Conservation (phyloP, 139 green algal species). For the Closterium sp. region DNA sequence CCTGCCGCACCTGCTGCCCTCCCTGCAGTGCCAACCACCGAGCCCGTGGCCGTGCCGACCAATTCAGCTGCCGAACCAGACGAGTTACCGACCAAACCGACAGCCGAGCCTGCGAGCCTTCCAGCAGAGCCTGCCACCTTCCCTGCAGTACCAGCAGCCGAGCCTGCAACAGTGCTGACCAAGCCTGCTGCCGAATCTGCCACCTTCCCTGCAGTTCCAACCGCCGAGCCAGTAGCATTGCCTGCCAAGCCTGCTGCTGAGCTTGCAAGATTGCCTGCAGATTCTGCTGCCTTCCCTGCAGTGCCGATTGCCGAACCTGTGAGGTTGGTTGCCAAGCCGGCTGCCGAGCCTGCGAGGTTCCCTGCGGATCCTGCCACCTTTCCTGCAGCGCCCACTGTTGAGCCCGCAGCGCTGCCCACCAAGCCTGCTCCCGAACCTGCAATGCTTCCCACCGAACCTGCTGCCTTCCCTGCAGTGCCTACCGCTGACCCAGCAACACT, state of each 20-base stretch:
- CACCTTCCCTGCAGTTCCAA: neutral
- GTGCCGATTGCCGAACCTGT: neutral
- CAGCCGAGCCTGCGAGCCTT: neutral
- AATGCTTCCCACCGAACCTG: neutral
- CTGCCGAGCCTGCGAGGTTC: neutral
- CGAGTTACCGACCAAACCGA: neutral
- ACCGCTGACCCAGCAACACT: neutral
- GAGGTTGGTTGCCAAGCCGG: neutral
- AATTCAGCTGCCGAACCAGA: neutral
- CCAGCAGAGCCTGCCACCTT: neutral
- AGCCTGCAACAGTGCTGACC: neutral
- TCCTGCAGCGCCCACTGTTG: neutral
- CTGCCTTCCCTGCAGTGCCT: neutral
- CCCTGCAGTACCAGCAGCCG: neutral
- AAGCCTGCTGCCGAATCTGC: neutral
- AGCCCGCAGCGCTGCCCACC: neutral
- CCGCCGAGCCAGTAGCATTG: neutral
- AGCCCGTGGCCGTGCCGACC: neutral
- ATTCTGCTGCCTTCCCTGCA: neutral
- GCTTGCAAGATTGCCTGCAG: neutral
- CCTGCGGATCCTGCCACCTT: neutral
- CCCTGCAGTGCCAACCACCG: neutral
- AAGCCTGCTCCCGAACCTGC: neutral
- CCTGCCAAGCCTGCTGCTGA: neutral
- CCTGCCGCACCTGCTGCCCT: neutral